Base-by-base conservation (phyloP, 495 filamentous ascomycete genomes). In the Hyaloscypha variabilis region DNA sequence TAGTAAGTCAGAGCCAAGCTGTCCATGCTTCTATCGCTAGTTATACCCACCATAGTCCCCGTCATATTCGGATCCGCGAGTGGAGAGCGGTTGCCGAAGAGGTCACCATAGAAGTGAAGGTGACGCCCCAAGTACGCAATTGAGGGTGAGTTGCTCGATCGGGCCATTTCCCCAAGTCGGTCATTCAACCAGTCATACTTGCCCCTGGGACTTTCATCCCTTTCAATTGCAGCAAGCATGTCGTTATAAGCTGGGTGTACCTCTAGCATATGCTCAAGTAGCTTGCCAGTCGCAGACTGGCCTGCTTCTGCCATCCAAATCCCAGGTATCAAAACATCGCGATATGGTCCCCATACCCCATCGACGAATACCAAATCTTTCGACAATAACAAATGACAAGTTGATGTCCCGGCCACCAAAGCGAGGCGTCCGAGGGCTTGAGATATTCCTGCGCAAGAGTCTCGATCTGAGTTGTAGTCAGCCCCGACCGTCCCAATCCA, bases 401-500 rank as follows among this genome's bases (percentile, higher is more conserved):
- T 99, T 4, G 93, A 97, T 13, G 95, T 99, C 55, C 95, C 95
- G 2, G 95, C 95, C 21, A 99, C 95, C n/a, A 92, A 90, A 2
- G 95, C 95, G 46, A 99, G 84, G 56, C 95, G 91, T 49, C 88
- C 91, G 72, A 96, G 98, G 19, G 93, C 94, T 77, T 97, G 94
- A 1, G 88, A 83, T 26, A 90, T 85, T 73, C 96, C 91, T 3
- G 78, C 79, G 42, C 81, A 81, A 13, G 80, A 75, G 70, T 84
- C 86, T 10, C 93, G 76, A 24, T 87, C 79, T 10, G 96, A 80
- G 50, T 90, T 78, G 65, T 97, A 91, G 75, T 97, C 97, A 17
- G 95, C 93, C 58, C 95, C 94, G 19, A 99, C 95, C 3, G 94
- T 97, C 42, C 95, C 95, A 65, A 99, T 91, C 95, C 95, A 99